Evolutionary conservation across 805 yeast genomes (phyloP), one percentile per base, ranked within the genome.

Genomic region (Suhomyces kilbournensis): DNA sequence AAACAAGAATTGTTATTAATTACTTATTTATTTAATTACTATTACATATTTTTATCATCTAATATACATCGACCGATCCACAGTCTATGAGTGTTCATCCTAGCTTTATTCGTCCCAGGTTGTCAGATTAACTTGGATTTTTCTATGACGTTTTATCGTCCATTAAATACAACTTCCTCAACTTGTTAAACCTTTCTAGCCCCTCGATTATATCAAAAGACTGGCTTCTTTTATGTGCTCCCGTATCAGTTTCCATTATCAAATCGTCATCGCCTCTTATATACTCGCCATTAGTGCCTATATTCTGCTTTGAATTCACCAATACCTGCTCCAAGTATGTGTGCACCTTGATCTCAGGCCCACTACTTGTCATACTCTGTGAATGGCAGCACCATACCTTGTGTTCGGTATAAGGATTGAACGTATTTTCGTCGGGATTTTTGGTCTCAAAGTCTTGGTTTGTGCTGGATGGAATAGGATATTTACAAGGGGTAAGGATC

Each of bases 351-450:
- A 17, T 25, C 6, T 14, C 20, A 10, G 30, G 15, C 8, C 40
- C 23, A 44, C 47, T 8, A 28, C 56, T 15, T 45, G 44, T 62
- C 46, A 65, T 53, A n/a, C 47, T 46, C 28, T 53, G 51, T 1
- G 55, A 47, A 46, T 58, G 56, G 9, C 65, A 54, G 57, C 79
- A 75, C 78, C 78, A 75, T 1, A 50, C 51, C 48, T 72, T 71
- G 56, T 75, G 78, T 25, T 69, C 71, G 2, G 40, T 47, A 10
- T 51, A 46, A 4, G 69, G 59, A 44, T 71, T 60, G 9, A 66
- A 56, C 22, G 52, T 34, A 14, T 14, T n/a, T 15, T 61, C 65
- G 0, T 46, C 55, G 6, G 59, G 62, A 7, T 52, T 59, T n/a
- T 48, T 47, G 35, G 50, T 54, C 9, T 53, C 55, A 23, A 20